Evolutionary conservation across 192 early-diverging fungal genomes (phyloP).

Genomic region (Coemansia sp.): DNA sequence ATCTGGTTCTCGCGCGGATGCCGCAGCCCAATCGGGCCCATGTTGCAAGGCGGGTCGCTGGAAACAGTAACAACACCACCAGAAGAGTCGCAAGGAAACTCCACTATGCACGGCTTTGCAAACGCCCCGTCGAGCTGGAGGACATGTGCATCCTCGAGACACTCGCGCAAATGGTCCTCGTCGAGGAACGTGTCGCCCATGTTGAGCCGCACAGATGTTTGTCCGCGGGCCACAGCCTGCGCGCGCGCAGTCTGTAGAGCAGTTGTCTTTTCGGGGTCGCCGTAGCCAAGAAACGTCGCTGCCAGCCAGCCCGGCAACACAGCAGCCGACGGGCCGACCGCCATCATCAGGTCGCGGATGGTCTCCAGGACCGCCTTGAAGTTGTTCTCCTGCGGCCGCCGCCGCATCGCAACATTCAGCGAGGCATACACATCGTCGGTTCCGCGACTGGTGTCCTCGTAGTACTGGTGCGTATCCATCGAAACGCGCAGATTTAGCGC

Average conservation of each 20-base stretch:
- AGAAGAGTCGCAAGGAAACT: conserved; percentile 56
- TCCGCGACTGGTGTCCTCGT: conserved; percentile 22
- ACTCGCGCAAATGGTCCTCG: conserved; percentile 69
- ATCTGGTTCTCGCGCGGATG: conserved; percentile 69
- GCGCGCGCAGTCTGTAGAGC: conserved; percentile 19
- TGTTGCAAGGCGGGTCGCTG: conserved; percentile 63
- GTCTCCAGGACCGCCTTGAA: conserved; percentile 91
- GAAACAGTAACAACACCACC: conserved; percentile 53
- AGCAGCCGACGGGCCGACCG: conserved; percentile 10
- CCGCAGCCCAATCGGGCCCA: conserved; percentile 76
- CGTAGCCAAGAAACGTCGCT: conserved; percentile 92
- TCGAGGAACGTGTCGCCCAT: conserved; percentile 90
- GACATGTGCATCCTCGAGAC: conserved; percentile 46
- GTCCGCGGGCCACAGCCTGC: background rate
- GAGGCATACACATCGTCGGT: conserved; percentile 67
- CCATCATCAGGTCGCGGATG: conserved; percentile 81
- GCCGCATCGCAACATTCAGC: conserved; percentile 89
- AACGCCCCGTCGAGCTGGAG: conserved; percentile 3
- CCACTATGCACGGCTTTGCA: conserved; percentile 68
- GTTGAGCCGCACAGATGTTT: conserved; percentile 61
- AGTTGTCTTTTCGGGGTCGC: conserved; percentile 75
- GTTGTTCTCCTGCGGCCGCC: conserved; percentile 88
- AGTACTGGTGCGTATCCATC: conserved; percentile 87
- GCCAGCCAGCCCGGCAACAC: conserved; percentile 87
- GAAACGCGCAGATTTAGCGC: conserved; percentile 71